Base-by-base conservation (phyloP, 2,329 filamentous ascomycete species). In the Aschersonia sp. region DNA sequence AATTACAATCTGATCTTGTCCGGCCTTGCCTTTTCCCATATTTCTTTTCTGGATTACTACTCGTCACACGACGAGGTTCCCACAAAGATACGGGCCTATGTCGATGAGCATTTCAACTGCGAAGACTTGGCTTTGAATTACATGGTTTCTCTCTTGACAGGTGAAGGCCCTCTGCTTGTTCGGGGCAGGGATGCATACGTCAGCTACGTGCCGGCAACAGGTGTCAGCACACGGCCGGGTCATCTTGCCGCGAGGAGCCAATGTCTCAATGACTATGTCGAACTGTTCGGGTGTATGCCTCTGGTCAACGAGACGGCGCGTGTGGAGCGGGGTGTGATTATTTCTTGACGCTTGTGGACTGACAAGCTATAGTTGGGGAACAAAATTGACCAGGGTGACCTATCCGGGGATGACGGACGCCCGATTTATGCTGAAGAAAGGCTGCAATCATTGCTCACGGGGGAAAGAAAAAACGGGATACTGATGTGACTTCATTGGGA, bases 91-190 rank as follows among this genome's bases (percentile, higher is more conserved):
- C 61, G 65, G 3, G 53, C 59, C 1, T 64, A 66, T 48, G 64
- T 68, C 10, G 65, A 67, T 30, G 51, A 61, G 20, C 54, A 60
- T 43, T 61, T 64, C 56, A 67, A 68, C 53, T 68, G 65, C 57
- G 65, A 68, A 51, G 65, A 68, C 46, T 59, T 68, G 50, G 65
- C 62, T 28, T 50, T 68, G 46, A 68, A 68, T 54, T 67, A 59
- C 40, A 53, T 66, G 31, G 55, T 58, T 5, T 60, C 61, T 2
- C 51, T 60, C 20, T 50, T 68, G 40, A 66, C 64, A 0, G 56
- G 63, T 12, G 52, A 57, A 9, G 63, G 63, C 0, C 65, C 64
- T 0, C 52, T 68, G 12, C 57, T 65, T 1, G 62, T 66, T 42
- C 58, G 52, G 12, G 64, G 64, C 30, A 56, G 56, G 31, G 53